Evolutionary conservation across 306 rosid genomes (phyloP), one percentile per base, ranked within the genome.

Genomic region (Vigna reflexopilosa): DNA sequence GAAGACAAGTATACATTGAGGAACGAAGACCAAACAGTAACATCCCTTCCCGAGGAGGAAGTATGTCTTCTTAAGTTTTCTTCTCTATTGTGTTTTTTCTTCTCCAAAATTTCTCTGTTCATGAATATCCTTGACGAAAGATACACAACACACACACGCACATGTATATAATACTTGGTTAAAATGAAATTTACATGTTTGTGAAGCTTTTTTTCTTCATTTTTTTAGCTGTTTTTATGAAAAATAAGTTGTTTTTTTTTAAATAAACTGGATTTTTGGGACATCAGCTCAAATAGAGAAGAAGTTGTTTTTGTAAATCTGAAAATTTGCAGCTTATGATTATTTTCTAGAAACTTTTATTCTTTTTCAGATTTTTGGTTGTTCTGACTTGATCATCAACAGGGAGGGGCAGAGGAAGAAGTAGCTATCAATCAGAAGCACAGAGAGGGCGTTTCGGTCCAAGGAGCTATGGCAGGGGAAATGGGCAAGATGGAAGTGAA

Each of bases 391-490:
- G 9, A 52, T 74, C 70, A 32, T 83, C 51, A 75, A 59, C 87
- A 91, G 97, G 94, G 73, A 86, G 97, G 86, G 94, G 97, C 70
- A 89, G 92, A 83, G 94, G 92, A 70, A 88, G 91, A 82, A 85
- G 78, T 32, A 68, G 82, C 84, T 88, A 88, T 78, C 93, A 89
- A 62, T 17, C 78, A 72, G 94, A 91, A 19, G 78, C 84, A 40
- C 83, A 80, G 9, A 81, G 83, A 73, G 88, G 86, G 13, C 94
- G 88, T 73, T 89, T 81, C 63, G 78, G 70, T 56, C 51, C 89
- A 69, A 87, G 87, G 56, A 59, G 72, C 80, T 82, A 65, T 83
- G 85, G 81, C 20, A 86, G 86, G 76, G 88, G 80, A 81, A 85
- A 73, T 48, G 81, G 87, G 34, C 77, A 81, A 62, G 90, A 86